A percentile compares a stretch with the other conserved stretches of the same genome.
Conservation (phyloP, 441 rosid species). For the Populus hybrid region DNA sequence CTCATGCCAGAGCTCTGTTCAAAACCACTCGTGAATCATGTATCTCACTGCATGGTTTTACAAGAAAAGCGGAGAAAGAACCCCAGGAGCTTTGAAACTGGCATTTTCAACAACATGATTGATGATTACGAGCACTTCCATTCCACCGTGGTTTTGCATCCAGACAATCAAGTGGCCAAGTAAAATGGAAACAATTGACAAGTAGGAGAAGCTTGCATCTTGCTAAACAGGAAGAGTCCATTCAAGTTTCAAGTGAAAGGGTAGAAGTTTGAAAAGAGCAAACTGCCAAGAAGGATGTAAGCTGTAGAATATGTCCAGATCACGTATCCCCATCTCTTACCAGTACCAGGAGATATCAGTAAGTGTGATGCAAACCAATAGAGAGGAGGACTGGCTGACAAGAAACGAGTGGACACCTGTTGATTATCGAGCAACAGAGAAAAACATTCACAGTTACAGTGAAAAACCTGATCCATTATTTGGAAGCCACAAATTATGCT, state of each 20-base stretch:
- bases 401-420: too few species aligned
- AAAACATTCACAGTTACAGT: too few species aligned
- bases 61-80: background rate
- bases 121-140: background rate
- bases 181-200: background rate
- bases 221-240: background rate
- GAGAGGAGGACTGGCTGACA: too few species aligned
- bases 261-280: slow-evolving; percentile 89
- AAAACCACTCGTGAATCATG: background rate
- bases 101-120: background rate
- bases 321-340: slow-evolving; percentile 52
- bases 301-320: slow-evolving; percentile 68
- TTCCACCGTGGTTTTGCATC: background rate
- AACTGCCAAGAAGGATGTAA: slow-evolving; percentile 78
- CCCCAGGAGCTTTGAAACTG: background rate
- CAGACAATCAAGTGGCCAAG: background rate
- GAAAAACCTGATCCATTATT: too few species aligned
- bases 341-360: slow-evolving; percentile 29
- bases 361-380: too few species aligned
- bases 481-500: too few species aligned
- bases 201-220: slow-evolving; percentile 1
- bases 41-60: background rate
- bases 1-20: background rate
- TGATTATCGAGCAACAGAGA: too few species aligned
- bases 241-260: too few species aligned